Evolutionary conservation across 306 rosid species (phyloP), one percentile per base, ranked within the genome.

Genomic region (Acacia crassicarpa): DNA sequence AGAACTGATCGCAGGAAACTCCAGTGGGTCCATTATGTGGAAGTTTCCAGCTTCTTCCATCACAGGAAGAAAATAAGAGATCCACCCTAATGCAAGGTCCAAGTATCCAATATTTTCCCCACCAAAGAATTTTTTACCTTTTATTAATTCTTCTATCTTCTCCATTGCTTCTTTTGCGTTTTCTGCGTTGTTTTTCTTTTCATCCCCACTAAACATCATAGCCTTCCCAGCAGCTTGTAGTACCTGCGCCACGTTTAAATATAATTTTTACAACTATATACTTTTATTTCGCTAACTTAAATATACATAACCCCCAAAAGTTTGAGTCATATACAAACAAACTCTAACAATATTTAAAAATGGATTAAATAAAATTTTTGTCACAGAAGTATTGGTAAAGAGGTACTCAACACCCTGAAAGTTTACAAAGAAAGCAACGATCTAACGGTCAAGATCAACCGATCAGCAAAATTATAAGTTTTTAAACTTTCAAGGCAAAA

Each of bases 41-140:
- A 33, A 74, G 9, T 80, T 76, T 9, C 88, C 91, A 72, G 88
- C 85, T 83, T 90, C 89, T 74, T 90, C 89, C 44, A 49, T 86
- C 77, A 88, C 17, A 13, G 91, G 93, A 61, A 88, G 79, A 87
- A 85, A 83, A 68, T 84, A 74, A 44, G 89, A 75, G 40, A 88
- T 88, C 93, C 93, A 90, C 63, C 91, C 93, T 74, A 88, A 45
- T 67, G 87, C 91, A 75, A 90, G 27, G 25, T 88, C 91, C 77
- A 90, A 76, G 83, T 88, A 90, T 40, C 93, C 93, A 61, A 90
- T 81, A 27, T 66, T 83, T 8, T 86, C 90, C 4, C 93, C 93
- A 80, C 90, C 89, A 56, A 88, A 88, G 73, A 86, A 86, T 67
- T 76, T 81, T 66, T 86, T 86, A 32, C 87, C 87, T 61, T 84